phyloP scores from a whole-genome alignment of 73 alveolate species.

The Stentor roeselii region DNA sequence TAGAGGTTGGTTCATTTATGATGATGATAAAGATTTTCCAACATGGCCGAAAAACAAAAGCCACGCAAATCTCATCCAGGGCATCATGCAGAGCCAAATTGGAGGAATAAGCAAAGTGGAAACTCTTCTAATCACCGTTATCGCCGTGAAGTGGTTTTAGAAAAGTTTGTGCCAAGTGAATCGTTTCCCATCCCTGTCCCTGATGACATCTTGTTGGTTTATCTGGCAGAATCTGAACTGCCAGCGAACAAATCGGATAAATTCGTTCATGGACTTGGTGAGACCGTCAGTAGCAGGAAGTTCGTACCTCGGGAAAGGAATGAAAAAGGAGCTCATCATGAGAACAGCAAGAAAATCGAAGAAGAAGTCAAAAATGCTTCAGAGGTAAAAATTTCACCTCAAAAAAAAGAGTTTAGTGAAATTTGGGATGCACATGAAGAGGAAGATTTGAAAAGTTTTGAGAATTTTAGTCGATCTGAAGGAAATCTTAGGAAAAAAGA shows the following conservation, averaged over 20 bases:
- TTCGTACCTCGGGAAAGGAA: neutral
- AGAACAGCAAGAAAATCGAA: neutral
- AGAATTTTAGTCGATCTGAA: too few species aligned
- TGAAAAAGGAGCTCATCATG: neutral
- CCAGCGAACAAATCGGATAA: neutral
- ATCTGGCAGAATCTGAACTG: neutral
- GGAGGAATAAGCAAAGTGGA: neutral
- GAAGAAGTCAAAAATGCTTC: neutral
- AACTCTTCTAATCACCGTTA: neutral
- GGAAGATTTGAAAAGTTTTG: too few species aligned
- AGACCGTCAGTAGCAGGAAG: neutral
- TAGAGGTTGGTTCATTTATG: too few species aligned
- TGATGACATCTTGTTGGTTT: neutral
- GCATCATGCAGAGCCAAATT: neutral
- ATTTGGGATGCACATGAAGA: neutral
- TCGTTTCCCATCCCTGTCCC: constrained; percentile 1
- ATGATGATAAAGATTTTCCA: too few species aligned
- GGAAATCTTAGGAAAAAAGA: too few species aligned
- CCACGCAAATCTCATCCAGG: neutral
- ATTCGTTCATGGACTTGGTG: neutral
- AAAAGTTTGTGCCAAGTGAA: neutral
- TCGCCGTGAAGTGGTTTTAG: neutral
- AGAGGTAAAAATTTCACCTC: neutral
- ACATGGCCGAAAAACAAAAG: neutral
- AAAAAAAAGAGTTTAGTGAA: neutral